Conservation (phyloP, 257 asterid species). For the Solanum chmielewskii region DNA sequence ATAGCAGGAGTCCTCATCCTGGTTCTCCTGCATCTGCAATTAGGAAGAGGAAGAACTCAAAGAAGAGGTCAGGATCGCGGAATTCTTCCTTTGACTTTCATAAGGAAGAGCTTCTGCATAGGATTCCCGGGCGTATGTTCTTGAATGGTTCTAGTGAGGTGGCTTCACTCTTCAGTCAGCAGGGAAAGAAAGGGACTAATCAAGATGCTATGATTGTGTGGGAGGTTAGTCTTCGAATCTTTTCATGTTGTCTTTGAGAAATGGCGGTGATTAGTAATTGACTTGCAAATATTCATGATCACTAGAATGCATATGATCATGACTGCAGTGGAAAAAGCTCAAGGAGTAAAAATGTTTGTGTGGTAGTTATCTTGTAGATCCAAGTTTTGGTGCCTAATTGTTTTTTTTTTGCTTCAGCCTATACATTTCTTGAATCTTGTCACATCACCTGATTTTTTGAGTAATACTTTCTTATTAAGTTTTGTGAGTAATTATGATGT, state of each 20-base stretch:
- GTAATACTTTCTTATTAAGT: not conserved
- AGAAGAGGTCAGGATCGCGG: slow-evolving; percentile 36
- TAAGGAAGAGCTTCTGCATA: slow-evolving; percentile 49
- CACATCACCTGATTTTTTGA: not conserved
- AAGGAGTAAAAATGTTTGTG: not conserved
- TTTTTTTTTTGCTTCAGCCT: not conserved
- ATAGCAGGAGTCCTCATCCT: slow-evolving; percentile 58
- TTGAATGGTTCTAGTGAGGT: slow-evolving; percentile 54
- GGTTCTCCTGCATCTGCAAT: slow-evolving; percentile 32
- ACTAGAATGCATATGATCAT: not conserved
- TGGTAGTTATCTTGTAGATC: not conserved
- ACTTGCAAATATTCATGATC: not conserved
- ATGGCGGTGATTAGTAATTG: not conserved
- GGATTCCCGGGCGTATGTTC: slow-evolving; percentile 58
- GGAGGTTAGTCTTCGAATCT: slow-evolving; percentile 47
- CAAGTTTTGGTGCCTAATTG: not conserved
- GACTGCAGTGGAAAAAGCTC: not conserved
- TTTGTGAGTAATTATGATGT: not conserved
- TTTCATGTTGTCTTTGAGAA: not conserved
- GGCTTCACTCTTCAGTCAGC: slow-evolving; percentile 55
- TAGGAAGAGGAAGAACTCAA: slow-evolving; percentile 34
- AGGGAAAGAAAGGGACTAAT: slow-evolving; percentile 74
- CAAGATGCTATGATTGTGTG: slow-evolving; percentile 86
- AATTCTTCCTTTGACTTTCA: slow-evolving; percentile 47
- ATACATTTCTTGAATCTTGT: not conserved